Conservation (phyloP, 2,329 filamentous ascomycete genomes). For the Penicillium hesseltinei region DNA sequence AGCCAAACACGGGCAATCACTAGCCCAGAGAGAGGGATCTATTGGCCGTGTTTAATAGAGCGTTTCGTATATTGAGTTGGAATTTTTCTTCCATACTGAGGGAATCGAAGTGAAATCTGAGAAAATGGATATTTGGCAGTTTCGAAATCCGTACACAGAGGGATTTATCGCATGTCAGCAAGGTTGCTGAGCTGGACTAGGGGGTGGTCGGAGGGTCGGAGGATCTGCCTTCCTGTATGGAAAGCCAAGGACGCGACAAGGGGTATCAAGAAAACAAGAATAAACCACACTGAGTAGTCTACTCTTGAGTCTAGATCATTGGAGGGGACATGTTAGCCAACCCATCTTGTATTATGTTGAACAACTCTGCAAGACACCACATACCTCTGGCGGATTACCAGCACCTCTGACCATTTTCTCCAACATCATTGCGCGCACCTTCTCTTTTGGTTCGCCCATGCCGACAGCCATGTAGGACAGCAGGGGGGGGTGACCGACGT, state of each 20-base stretch:
- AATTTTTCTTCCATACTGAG: neutral
- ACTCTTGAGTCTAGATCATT: conserved; percentile 7
- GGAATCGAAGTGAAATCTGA: neutral
- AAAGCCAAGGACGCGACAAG: neutral
- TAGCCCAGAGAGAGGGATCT: neutral
- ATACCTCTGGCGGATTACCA: conserved; percentile 63
- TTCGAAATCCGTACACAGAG: neutral
- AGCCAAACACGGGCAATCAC: neutral
- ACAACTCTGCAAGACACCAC: conserved; percentile 7
- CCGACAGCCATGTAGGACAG: conserved; percentile 87
- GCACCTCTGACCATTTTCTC: conserved; percentile 69
- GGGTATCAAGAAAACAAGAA: conserved; percentile 4
- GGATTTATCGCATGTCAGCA: neutral
- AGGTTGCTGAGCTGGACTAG: neutral
- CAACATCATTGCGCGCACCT: conserved; percentile 75
- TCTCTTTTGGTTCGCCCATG: conserved; percentile 78
- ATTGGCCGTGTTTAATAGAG: neutral
- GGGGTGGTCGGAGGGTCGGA: neutral
- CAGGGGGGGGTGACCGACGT: conserved; percentile 84
- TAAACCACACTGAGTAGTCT: neutral
- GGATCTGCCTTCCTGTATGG: neutral
- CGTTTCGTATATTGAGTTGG: neutral
- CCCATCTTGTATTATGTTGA: neutral
- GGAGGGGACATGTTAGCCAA: neutral
- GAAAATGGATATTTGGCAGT: too few species aligned